phyloP scores from a whole-genome alignment of 176 grass and related monocot species.

The Tillandsia fasciculata region DNA sequence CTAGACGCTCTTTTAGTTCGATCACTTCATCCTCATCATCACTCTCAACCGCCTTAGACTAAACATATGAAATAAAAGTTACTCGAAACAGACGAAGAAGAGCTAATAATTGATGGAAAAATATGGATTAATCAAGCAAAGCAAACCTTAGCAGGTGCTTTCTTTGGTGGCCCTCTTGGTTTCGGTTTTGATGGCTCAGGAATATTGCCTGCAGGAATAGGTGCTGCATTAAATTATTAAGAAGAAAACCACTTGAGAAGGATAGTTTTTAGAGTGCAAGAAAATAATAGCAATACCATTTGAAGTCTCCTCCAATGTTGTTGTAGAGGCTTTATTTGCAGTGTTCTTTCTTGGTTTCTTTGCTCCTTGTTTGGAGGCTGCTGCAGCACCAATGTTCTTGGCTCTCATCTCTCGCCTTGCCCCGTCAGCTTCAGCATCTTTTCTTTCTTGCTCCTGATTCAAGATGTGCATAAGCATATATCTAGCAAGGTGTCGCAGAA shows the following conservation, averaged over 20 bases:
- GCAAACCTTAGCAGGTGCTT: slow-evolving; percentile 35
- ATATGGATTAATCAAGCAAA: neutral
- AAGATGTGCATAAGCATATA: neutral
- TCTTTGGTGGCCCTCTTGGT: slow-evolving; percentile 25
- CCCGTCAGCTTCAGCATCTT: slow-evolving; percentile 15
- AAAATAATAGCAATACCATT: neutral
- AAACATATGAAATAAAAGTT: neutral
- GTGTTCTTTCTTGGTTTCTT: slow-evolving; percentile 40
- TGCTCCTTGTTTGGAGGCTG: slow-evolving; percentile 4
- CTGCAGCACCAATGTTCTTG: slow-evolving; percentile 2
- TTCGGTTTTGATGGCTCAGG: slow-evolving; percentile 16
- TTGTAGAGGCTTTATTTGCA: neutral
- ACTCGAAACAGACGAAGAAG: neutral
- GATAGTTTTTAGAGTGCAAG: neutral
- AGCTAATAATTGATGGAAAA: neutral
- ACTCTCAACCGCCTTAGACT: slow-evolving; percentile 27
- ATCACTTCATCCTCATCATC: slow-evolving; percentile 35
- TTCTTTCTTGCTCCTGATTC: slow-evolving; percentile 35
- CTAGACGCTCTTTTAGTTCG: slow-evolving; percentile 35
- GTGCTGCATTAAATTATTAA: neutral
- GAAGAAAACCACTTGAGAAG: neutral
- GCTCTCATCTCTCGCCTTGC: slow-evolving; percentile 18
- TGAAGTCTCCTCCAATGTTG: neutral
- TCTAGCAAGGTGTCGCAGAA: neutral
- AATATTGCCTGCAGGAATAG: slow-evolving; percentile 14